A percentile compares a stretch with the other conserved stretches of the same genome.
These are phyloP conservation scores for Biscogniauxia sp. DNA, from an alignment of 2,329 filamentous ascomycete species.

Conservation along the genomic window DNA sequence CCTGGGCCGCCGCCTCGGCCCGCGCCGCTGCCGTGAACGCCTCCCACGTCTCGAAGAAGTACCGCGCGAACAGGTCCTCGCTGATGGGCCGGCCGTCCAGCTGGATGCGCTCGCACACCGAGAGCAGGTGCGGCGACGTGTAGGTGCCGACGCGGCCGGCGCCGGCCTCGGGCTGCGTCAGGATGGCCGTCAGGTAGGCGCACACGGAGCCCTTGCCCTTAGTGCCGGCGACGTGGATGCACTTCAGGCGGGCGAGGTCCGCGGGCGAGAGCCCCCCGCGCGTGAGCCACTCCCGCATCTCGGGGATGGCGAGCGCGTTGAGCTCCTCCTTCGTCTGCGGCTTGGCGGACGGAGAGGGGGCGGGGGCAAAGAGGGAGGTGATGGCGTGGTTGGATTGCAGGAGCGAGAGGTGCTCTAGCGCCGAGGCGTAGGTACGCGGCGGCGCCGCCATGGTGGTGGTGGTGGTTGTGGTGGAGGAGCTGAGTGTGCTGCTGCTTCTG, in stretches of 20 bases:
- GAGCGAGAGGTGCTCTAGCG: conserved; percentile 70
- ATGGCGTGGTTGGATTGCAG: conserved; percentile 78
- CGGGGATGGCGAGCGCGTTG: conserved; percentile 74
- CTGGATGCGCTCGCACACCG: conserved; percentile 79
- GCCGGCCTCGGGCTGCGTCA: conserved; percentile 45
- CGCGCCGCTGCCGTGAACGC: conserved; percentile 42
- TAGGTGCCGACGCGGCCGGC: conserved; percentile 65
- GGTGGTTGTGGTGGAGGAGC: conserved; percentile 5
- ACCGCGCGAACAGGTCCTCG: conserved; percentile 66
- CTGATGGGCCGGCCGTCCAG: conserved; percentile 71
- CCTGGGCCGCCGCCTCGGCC: conserved; percentile 19
- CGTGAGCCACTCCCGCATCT: conserved; percentile 75
- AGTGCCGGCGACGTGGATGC: conserved; percentile 85
- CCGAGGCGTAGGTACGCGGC: conserved; percentile 56
- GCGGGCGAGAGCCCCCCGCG: conserved; percentile 67
- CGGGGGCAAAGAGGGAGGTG: conserved; percentile 45
- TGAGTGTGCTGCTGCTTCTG: not conserved
- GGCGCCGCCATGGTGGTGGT: conserved; percentile 7
- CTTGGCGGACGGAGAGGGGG: conserved; percentile 44
- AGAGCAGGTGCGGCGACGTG: conserved; percentile 82
- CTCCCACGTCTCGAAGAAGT: conserved; percentile 87
- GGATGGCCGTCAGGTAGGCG: conserved; percentile 76
- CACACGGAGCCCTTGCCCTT: conserved; percentile 93
- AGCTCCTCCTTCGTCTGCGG: conserved; percentile 43
- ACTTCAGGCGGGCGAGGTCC: conserved; percentile 38